Conservation (phyloP, 495 filamentous ascomycete species). For the Hyphodiscus hymeniophilus region DNA sequence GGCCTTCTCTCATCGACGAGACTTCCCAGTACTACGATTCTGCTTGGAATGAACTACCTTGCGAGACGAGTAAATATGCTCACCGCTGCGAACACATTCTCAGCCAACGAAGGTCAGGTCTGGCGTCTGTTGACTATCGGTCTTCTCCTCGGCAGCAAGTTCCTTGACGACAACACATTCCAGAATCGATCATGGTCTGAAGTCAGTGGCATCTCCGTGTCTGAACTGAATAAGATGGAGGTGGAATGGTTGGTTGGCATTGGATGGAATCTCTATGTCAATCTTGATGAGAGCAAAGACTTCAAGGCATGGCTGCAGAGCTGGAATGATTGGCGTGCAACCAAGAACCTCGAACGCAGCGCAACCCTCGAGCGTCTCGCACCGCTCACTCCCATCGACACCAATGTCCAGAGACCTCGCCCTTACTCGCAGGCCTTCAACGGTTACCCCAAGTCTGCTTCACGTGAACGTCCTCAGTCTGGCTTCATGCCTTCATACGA, state of each 20-base stretch:
- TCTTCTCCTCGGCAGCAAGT: conserved; percentile 92
- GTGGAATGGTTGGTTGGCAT: conserved; percentile 85
- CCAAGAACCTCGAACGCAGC: conserved; percentile 43
- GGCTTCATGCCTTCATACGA: conserved; percentile 14
- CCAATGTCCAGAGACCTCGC: conserved; percentile 20
- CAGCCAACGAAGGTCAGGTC: conserved; percentile 55
- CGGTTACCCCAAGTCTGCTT: conserved; percentile 14
- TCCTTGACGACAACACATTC: conserved; percentile 97
- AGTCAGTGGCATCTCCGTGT: conserved; percentile 84
- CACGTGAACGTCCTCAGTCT: conserved; percentile 15
- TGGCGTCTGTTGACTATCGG: conserved; percentile 88
- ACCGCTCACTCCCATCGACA: conserved; percentile 24
- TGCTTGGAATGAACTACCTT: conserved; percentile 87
- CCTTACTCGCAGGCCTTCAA: conserved; percentile 15
- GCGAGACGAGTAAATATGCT: conserved; percentile 73
- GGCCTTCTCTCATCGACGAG: conserved; percentile 92
- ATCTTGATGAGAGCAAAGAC: conserved; percentile 72
- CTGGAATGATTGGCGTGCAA: conserved; percentile 73
- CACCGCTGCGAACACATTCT: conserved; percentile 45
- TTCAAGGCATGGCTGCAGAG: conserved; percentile 74
- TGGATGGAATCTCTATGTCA: conserved; percentile 80
- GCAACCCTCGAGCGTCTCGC: conserved; percentile 25
- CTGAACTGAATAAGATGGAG: conserved; percentile 84
- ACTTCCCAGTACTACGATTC: conserved; percentile 89
- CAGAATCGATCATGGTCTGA: conserved; percentile 99